Evolutionary conservation across 2,329 filamentous ascomycete species (phyloP).

Genomic region (Aschersonia sp.): DNA sequence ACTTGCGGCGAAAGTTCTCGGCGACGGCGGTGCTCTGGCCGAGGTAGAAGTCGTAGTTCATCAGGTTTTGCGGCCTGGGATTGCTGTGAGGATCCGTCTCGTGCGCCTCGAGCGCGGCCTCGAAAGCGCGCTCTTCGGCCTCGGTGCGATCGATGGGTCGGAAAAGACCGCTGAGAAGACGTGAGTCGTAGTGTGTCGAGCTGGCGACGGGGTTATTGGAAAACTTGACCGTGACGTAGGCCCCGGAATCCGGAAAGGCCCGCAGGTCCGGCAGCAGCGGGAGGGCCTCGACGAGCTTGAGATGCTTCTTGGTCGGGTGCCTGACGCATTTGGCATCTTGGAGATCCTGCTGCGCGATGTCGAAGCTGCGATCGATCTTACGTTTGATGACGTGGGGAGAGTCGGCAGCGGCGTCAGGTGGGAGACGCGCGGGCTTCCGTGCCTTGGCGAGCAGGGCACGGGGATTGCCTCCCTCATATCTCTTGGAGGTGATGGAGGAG

Average conservation of each 20-base stretch:
- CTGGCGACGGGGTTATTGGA: constrained; percentile 46
- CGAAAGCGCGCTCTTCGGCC: constrained; percentile 37
- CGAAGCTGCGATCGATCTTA: constrained; percentile 51
- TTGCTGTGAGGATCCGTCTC: constrained; percentile 41
- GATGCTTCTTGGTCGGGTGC: constrained; percentile 42
- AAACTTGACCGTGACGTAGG: constrained; percentile 58
- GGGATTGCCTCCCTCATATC: constrained; percentile 29
- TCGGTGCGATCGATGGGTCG: constrained; percentile 42
- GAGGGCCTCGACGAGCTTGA: constrained; percentile 44
- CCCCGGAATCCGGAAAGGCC: constrained; percentile 55
- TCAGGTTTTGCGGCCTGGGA: constrained; percentile 40
- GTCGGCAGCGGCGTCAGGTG: constrained; percentile 45
- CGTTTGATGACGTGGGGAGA: constrained; percentile 52
- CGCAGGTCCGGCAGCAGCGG: constrained; percentile 52
- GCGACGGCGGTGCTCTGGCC: constrained; percentile 32
- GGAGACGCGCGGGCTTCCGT: constrained; percentile 23
- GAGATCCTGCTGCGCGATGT: constrained; percentile 35
- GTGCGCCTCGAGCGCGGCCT: constrained; percentile 35
- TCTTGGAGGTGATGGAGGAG: constrained; percentile 43
- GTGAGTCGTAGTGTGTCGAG: constrained; percentile 38
- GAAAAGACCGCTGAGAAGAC: constrained; percentile 47
- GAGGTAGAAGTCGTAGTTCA: constrained; percentile 56
- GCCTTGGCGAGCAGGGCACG: constrained; percentile 19
- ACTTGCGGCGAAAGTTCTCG: constrained; percentile 43
- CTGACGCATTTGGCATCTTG: constrained; percentile 38